A percentile compares a stretch with the other conserved stretches of the same genome.
Evolutionary conservation across 768 basidiomycete genomes (phyloP).

Genomic region (Cytidiella melzeri): DNA sequence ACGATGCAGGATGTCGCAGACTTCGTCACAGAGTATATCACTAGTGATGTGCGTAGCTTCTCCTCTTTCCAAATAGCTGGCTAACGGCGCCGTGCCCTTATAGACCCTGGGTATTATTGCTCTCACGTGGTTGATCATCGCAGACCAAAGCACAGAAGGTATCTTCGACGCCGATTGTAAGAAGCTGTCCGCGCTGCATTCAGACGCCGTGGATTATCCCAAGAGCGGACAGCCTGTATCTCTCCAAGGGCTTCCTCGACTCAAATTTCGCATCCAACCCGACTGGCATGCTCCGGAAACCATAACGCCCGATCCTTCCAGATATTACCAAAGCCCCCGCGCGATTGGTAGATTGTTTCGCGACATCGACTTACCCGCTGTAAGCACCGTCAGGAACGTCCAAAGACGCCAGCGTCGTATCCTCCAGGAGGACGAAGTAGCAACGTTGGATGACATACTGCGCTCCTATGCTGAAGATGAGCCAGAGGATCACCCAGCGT

Average conservation of each 20-base stretch:
- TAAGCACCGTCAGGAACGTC: conserved; percentile 12
- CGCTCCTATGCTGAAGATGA: conserved; percentile 14
- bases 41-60: conserved; percentile 43
- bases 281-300: conserved; percentile 69
- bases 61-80: no score
- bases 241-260: conserved; percentile 34
- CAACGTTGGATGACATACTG: conserved; percentile 4
- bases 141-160: conserved; percentile 43
- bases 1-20: conserved; percentile 62
- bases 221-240: conserved; percentile 40
- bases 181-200: conserved; percentile 49
- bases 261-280: conserved; percentile 35
- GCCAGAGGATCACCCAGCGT: conserved; percentile 10
- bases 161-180: conserved; percentile 50
- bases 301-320: conserved; percentile 11
- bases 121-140: conserved; percentile 57
- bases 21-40: conserved; percentile 64
- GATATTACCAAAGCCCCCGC: conserved; percentile 40
- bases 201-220: conserved; percentile 61
- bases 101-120: conserved; percentile 59
- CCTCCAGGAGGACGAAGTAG: conserved; percentile 15
- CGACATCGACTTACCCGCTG: conserved; percentile 46
- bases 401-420: conserved; percentile 13
- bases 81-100: no score
- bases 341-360: conserved; percentile 63